Conservation (phyloP, 2,329 filamentous ascomycete species). For the Aspergillus transmontanensis region DNA sequence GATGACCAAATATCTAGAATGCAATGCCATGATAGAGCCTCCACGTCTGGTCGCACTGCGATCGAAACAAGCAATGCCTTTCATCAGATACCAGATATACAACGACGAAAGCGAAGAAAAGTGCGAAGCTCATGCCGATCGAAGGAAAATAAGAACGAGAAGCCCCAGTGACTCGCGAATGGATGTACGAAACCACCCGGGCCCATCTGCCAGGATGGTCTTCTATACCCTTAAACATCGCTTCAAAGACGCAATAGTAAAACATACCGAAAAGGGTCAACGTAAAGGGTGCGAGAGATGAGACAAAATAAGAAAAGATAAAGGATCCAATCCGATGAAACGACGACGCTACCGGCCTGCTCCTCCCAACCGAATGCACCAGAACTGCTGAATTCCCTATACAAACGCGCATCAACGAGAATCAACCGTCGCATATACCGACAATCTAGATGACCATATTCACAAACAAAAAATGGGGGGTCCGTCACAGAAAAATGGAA, state of each 20-base stretch:
- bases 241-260: conserved; percentile 29
- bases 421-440: conserved; percentile 42
- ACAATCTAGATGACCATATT: conserved; percentile 41
- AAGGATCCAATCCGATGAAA: conserved; percentile 34
- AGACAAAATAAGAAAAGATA: conserved; percentile 21
- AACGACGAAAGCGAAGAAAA: conserved; percentile 6
- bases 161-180: conserved; percentile 13
- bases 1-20: conserved; percentile 30
- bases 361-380: conserved; percentile 49
- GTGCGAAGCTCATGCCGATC: conserved; percentile 17
- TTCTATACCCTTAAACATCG: conserved; percentile 30
- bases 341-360: conserved; percentile 46
- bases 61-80: conserved; percentile 12
- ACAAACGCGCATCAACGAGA: conserved; percentile 45
- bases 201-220: conserved; percentile 22
- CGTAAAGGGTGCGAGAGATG: conserved; percentile 23
- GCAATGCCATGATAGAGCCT: conserved; percentile 25
- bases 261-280: conserved; percentile 26
- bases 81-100: conserved; percentile 5
- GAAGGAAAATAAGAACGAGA: conserved; percentile 8
- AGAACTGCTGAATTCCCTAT: conserved; percentile 47
- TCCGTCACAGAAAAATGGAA: conserved; percentile 18
- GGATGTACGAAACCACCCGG: conserved; percentile 21
- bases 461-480: conserved; percentile 32
- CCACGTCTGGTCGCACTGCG: conserved; percentile 15